Conservation (phyloP, 306 rosid species). For the Quercus aquifolioides region DNA sequence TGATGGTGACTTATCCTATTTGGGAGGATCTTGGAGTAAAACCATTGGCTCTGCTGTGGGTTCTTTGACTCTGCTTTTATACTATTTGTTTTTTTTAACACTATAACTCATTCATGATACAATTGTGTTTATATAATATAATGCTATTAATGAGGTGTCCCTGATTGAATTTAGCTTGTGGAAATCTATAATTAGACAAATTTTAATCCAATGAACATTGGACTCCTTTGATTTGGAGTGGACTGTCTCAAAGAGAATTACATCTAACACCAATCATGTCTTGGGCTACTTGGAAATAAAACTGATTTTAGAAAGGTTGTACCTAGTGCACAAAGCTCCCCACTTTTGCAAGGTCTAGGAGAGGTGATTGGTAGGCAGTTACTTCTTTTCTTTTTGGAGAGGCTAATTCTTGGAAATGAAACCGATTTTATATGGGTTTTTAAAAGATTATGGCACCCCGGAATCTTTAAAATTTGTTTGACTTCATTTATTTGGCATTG, state of each 20-base stretch:
- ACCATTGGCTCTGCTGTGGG: constrained; percentile 86
- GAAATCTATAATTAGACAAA: neutral
- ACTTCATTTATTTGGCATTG: too few species aligned
- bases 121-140: neutral
- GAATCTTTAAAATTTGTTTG: too few species aligned
- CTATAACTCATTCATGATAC: neutral
- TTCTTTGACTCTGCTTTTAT: neutral
- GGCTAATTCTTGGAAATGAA: too few species aligned
- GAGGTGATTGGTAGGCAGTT: too few species aligned
- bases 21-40: constrained; percentile 97
- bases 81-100: neutral
- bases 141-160: neutral
- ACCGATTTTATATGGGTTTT: too few species aligned
- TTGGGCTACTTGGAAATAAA: too few species aligned
- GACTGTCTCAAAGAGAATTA: neutral
- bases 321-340: too few species aligned
- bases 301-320: too few species aligned
- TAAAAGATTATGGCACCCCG: too few species aligned
- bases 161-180: neutral
- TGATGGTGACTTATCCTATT: constrained; percentile 82
- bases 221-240: neutral
- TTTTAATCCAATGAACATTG: neutral
- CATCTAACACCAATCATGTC: too few species aligned
- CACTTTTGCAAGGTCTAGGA: too few species aligned
- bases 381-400: too few species aligned